Evolutionary conservation across 805 yeast species (phyloP).

Genomic region (Kockiozyma suomiensis): DNA sequence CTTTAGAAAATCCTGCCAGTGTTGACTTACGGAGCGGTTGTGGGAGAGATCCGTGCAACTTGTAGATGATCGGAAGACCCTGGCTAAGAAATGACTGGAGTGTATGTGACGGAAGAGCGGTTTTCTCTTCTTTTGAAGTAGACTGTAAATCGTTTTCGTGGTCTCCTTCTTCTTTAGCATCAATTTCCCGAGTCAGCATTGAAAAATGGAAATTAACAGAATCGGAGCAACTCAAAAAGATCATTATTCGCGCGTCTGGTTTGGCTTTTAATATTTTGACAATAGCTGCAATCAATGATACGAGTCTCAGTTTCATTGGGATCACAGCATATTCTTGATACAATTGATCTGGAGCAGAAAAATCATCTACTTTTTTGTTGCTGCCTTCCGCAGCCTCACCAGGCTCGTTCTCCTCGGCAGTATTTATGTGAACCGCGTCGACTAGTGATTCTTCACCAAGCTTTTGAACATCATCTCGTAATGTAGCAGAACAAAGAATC

Average conservation of each 20-base stretch:
- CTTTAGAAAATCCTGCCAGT: constrained; percentile 55
- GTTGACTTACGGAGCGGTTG: constrained; percentile 85
- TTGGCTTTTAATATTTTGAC: constrained; percentile 49
- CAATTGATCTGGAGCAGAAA: constrained; percentile 86
- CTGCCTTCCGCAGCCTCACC: neutral
- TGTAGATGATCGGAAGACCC: constrained; percentile 54
- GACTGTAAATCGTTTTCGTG: constrained; percentile 39
- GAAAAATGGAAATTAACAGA: constrained; percentile 93
- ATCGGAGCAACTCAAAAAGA: constrained; percentile 91
- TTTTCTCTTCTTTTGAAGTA: constrained; percentile 13
- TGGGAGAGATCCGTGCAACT: constrained; percentile 86
- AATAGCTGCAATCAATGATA: constrained; percentile 70
- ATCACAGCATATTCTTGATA: constrained; percentile 77
- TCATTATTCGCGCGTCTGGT: constrained; percentile 50
- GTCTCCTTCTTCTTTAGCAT: constrained; percentile 32
- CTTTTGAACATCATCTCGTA: constrained; percentile 75
- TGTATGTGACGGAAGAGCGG: constrained; percentile 13
- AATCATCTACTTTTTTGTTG: constrained; percentile 10
- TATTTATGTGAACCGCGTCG: constrained; percentile 59
- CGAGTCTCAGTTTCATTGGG: constrained; percentile 90
- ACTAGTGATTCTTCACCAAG: constrained; percentile 76
- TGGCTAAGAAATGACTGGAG: constrained; percentile 8
- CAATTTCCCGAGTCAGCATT: constrained; percentile 63
- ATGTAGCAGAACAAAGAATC: constrained; percentile 91
- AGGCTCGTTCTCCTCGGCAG: neutral